These are phyloP conservation scores for Artemisia argyi DNA, from an alignment of 129 eudicot genomes.

Conservation along the genomic window DNA sequence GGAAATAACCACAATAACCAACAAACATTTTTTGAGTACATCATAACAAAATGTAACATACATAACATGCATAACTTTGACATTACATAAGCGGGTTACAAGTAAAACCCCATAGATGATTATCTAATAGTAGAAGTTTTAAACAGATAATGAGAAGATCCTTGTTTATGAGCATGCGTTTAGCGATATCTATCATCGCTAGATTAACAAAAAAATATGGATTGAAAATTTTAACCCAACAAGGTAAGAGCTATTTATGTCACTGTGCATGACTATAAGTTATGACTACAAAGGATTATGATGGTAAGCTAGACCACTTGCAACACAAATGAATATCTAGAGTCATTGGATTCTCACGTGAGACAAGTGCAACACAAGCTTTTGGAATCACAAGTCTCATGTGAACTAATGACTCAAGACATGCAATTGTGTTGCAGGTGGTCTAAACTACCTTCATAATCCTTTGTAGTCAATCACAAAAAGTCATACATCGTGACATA, in stretches of 20 bases:
- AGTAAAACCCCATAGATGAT: neutral
- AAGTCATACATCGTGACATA: constrained; percentile 42
- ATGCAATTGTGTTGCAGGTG: constrained; percentile 13
- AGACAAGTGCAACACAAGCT: constrained; percentile 10
- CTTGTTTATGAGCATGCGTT: constrained; percentile 15
- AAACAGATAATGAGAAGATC: constrained; percentile 3
- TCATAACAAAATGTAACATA: too few species aligned
- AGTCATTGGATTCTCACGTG: constrained; percentile 16
- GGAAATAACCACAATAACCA: too few species aligned
- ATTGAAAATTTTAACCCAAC: neutral
- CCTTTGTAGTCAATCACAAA: constrained; percentile 11
- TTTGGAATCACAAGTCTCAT: constrained; percentile 25
- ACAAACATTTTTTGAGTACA: too few species aligned
- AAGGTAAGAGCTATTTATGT: constrained; percentile 32
- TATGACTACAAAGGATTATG: constrained; percentile 30
- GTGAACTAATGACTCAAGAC: constrained; percentile 22
- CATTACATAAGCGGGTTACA: too few species aligned
- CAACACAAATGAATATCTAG: constrained; percentile 22
- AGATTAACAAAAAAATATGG: neutral
- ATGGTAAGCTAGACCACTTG: constrained; percentile 25
- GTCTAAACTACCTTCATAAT: constrained; percentile 44
- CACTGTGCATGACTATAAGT: constrained; percentile 28
- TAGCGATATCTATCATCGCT: neutral
- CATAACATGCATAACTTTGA: too few species aligned
- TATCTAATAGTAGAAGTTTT: neutral